A percentile compares a stretch with the other conserved stretches of the same genome.
Conservation (phyloP, 208 protist species). For the Phytomonas sp. region DNA sequence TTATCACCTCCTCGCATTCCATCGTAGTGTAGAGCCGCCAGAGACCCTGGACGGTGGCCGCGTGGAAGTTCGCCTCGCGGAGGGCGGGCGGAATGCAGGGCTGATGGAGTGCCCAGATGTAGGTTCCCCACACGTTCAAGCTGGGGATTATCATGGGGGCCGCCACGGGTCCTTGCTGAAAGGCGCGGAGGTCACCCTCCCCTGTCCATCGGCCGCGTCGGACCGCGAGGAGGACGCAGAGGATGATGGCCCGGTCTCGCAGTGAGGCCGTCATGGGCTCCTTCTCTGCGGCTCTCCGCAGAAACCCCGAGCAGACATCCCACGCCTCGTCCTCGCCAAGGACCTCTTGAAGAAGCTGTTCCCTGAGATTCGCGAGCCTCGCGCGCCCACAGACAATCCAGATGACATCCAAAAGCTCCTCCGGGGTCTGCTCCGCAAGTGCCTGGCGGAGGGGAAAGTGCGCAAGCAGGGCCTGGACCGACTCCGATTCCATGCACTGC, state of each 20-base stretch:
- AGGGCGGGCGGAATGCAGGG: constrained; percentile 2
- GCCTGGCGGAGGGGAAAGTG: constrained; percentile 31
- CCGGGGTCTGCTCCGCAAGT: constrained; percentile 19
- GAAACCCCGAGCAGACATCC: constrained; percentile 12
- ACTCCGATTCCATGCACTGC: constrained; percentile 24
- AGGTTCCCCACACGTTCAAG: neutral
- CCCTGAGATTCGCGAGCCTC: constrained; percentile 4
- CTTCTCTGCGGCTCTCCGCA: constrained; percentile 8
- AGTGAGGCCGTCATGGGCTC: neutral
- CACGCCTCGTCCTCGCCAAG: constrained; percentile 20
- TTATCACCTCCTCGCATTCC: neutral
- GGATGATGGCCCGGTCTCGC: constrained; percentile 11
- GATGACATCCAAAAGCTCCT: constrained; percentile 30
- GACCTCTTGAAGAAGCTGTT: constrained; percentile 30
- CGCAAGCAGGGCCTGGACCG: constrained; percentile 24
- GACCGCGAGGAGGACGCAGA: constrained; percentile 5
- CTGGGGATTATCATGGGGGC: neutral
- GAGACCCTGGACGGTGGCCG: neutral
- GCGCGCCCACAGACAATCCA: constrained; percentile 18
- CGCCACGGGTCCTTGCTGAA: neutral
- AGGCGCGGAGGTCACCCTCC: constrained; percentile 6
- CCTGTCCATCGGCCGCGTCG: constrained; percentile 11
- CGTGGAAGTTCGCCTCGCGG: neutral
- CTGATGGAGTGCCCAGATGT: neutral
- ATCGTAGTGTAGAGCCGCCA: neutral